Evolutionary conservation across 2,329 filamentous ascomycete species (phyloP).

Genomic region (Chaetomium sp.): DNA sequence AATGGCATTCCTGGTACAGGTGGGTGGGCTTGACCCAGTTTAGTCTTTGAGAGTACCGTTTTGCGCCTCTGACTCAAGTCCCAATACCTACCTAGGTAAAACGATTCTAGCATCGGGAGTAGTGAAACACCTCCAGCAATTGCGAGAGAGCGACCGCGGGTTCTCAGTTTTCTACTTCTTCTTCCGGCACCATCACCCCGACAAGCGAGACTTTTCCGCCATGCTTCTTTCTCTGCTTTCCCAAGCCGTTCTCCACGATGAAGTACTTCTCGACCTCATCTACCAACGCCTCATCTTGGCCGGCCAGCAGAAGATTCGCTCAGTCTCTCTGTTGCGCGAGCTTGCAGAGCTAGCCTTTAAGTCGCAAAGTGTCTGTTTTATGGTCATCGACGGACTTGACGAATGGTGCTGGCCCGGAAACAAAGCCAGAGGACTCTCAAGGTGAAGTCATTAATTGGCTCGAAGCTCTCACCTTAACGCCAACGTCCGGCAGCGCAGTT

Average conservation of each 20-base stretch:
- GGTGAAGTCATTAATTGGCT: constrained; percentile 11
- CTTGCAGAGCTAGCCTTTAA: constrained; percentile 8
- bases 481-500: background rate
- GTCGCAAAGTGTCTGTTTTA: constrained; percentile 5
- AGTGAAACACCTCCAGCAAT: constrained; percentile 1
- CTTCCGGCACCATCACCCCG: constrained; percentile 7
- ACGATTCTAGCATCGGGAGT: constrained; percentile 8
- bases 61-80: background rate
- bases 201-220: constrained; percentile 2
- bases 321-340: constrained; percentile 2
- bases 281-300: background rate
- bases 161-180: constrained; percentile 11
- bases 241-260: constrained; percentile 9
- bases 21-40: background rate
- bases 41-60: background rate
- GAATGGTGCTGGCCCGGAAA: background rate
- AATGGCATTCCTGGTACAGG: constrained; percentile 2
- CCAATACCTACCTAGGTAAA: background rate
- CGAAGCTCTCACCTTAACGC: background rate
- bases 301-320: constrained; percentile 4
- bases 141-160: background rate
- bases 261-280: constrained; percentile 7
- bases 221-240: constrained; percentile 8
- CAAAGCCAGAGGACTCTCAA: background rate
- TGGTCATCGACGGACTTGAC: constrained; percentile 10